Conservation (phyloP, 2,329 filamentous ascomycete genomes). For the Cytospora piceicola region DNA sequence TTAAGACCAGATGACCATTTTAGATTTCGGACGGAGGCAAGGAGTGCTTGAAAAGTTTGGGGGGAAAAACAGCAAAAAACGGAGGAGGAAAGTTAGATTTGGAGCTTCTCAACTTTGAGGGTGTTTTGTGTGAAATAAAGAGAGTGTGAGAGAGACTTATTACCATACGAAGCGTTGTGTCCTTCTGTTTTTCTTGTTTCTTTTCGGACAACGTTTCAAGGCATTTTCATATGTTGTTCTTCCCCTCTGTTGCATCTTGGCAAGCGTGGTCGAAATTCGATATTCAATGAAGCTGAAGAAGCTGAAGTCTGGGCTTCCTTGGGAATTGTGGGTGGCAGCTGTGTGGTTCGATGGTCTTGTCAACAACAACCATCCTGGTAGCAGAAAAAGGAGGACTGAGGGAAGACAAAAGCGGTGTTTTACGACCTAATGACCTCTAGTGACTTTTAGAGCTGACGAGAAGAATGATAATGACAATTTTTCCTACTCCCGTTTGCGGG, state of each 20-base stretch:
- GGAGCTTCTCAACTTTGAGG: conserved; percentile 1
- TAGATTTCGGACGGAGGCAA: conserved; percentile 11
- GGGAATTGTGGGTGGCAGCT: neutral
- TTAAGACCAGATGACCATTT: neutral
- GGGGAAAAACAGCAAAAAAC: neutral
- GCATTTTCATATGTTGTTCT: conserved; percentile 5
- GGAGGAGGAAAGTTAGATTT: conserved; percentile 12
- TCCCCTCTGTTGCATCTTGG: neutral
- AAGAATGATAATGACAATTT: conserved; percentile 21
- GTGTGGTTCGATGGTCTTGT: neutral
- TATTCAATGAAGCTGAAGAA: conserved; percentile 1
- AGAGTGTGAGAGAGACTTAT: neutral
- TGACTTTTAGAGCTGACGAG: conserved; percentile 26
- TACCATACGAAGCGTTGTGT: neutral
- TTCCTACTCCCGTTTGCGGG: neutral
- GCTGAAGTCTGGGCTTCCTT: conserved; percentile 1
- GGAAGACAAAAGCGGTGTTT: conserved; percentile 23
- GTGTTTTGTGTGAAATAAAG: neutral
- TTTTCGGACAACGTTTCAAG: neutral
- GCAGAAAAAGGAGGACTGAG: neutral
- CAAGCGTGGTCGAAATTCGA: conserved; percentile 1
- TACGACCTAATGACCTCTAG: conserved; percentile 26
- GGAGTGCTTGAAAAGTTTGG: neutral
- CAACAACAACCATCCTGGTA: neutral
- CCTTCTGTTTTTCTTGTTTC: neutral